Evolutionary conservation across 257 asterid species (phyloP).

Genomic region (Coffea canephora): DNA sequence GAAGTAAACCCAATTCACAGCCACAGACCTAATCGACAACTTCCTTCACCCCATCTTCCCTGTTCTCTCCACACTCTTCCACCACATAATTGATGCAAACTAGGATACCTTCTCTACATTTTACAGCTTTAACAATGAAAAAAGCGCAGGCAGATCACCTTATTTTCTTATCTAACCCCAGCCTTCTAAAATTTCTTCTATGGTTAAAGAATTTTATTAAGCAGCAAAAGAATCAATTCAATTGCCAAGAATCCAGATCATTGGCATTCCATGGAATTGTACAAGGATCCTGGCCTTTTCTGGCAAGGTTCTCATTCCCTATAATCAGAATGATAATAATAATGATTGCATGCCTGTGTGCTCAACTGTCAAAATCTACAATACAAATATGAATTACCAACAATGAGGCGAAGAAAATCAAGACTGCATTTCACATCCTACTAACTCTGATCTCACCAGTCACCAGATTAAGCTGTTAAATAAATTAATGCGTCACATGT

Average conservation of each 20-base stretch:
- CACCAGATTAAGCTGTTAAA: background rate
- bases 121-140: background rate
- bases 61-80: background rate
- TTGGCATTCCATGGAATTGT: background rate
- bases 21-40: background rate
- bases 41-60: background rate
- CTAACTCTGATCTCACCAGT: background rate
- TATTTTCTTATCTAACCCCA: background rate
- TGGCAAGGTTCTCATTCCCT: background rate
- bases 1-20: background rate
- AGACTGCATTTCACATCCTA: background rate
- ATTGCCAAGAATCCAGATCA: background rate
- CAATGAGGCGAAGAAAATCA: background rate
- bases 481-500: too few species aligned
- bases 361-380: background rate
- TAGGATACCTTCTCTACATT: background rate
- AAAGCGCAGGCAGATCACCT: background rate
- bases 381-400: background rate
- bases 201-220: background rate
- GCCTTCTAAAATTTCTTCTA: background rate
- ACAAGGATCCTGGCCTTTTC: background rate
- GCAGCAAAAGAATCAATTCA: background rate
- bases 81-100: background rate
- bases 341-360: background rate
- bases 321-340: background rate